These are phyloP conservation scores for Trichoderma hamatum DNA, from an alignment of 2,329 filamentous ascomycete species.

Conservation along the genomic window DNA sequence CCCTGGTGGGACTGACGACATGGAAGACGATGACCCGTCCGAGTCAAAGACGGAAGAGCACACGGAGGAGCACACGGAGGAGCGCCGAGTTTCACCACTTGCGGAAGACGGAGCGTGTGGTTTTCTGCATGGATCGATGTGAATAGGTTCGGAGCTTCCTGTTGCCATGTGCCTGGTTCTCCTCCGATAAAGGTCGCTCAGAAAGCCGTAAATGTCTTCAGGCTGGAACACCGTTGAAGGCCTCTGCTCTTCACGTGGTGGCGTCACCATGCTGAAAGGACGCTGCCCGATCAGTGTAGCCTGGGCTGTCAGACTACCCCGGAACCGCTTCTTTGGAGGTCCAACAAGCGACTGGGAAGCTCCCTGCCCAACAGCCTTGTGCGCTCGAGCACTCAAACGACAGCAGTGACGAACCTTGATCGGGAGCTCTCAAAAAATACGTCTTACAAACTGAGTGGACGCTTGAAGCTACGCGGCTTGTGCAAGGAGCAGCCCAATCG, in stretches of 20 bases:
- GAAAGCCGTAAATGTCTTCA: not conserved
- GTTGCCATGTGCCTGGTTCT: not conserved
- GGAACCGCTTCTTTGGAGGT: not conserved
- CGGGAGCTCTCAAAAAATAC: not conserved
- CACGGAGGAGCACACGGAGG: not conserved
- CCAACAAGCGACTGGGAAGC: not conserved
- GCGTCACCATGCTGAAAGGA: not conserved
- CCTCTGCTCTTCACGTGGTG: not conserved
- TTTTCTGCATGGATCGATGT: not conserved
- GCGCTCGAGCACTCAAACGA: not conserved
- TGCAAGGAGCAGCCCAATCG: not conserved
- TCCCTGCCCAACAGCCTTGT: not conserved
- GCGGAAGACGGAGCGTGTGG: not conserved
- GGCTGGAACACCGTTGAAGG: not conserved
- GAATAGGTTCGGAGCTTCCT: conserved; percentile 3
- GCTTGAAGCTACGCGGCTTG: not conserved
- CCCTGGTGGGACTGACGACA: not conserved
- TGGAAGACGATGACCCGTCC: not conserved
- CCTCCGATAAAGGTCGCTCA: not conserved
- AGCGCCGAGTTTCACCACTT: not conserved
- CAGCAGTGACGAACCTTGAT: not conserved
- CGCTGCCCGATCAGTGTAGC: not conserved
- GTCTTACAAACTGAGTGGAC: not conserved
- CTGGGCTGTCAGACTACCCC: not conserved
- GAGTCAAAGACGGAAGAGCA: not conserved